Evolutionary conservation across 2,329 filamentous ascomycete species (phyloP).

Genomic region (Bipolaris zeicola): DNA sequence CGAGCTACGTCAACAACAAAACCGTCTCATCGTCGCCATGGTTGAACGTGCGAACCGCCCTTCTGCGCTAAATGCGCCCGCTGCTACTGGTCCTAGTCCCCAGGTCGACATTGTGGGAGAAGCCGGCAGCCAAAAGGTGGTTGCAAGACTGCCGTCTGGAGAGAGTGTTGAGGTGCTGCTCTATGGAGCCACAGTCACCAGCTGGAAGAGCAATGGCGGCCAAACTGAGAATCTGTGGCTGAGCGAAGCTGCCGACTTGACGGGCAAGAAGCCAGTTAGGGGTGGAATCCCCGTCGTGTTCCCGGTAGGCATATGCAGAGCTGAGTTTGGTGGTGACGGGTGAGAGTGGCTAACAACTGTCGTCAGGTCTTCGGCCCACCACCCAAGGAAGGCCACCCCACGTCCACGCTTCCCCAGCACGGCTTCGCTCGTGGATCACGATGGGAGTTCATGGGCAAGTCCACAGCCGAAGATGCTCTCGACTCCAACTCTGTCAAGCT

Average conservation of each 20-base stretch:
- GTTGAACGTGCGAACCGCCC: conserved; percentile 87
- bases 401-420: conserved; percentile 82
- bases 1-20: conserved; percentile 8
- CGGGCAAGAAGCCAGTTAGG: conserved; percentile 86
- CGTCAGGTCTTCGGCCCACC: conserved; percentile 78
- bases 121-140: conserved; percentile 72
- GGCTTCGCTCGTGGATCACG: conserved; percentile 88
- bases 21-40: conserved; percentile 52
- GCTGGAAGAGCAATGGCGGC: conserved; percentile 84
- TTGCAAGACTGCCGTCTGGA: conserved; percentile 81
- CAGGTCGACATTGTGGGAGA: conserved; percentile 79
- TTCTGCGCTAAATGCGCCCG: conserved; percentile 64
- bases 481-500: conserved; percentile 74
- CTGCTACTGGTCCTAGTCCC: conserved; percentile 67
- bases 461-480: conserved; percentile 65
- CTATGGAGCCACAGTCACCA: conserved; percentile 89
- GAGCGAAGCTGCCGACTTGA: conserved; percentile 77
- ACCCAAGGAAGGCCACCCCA: conserved; percentile 75
- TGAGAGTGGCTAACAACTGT: conserved; percentile 14
- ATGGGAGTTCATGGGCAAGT: conserved; percentile 95
- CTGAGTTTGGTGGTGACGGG: neutral
- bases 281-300: conserved; percentile 94
- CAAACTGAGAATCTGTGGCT: conserved; percentile 81
- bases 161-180: conserved; percentile 85
- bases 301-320: conserved; percentile 71